Base-by-base conservation (phyloP, 1,139 yeast genomes). In the Maudiozyma humilis region DNA sequence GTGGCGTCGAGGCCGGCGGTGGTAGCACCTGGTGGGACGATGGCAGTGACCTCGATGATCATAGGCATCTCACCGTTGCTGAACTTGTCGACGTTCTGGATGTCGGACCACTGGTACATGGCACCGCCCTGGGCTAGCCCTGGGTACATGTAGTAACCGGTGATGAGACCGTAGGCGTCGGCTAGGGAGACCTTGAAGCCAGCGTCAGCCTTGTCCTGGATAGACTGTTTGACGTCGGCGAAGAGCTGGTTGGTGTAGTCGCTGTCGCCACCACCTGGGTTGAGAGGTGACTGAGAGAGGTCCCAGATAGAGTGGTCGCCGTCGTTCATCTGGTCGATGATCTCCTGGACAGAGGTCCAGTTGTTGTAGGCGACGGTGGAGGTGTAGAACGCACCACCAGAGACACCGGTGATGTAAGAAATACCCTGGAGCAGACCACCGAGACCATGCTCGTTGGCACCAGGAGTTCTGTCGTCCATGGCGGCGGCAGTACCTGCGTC, bases 401-500 rank as follows among this genome's bases (percentile, higher is more conserved):
- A 51, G 31, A 49, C 42, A 32, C 95, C 96, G 0, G 82, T 71
- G 37, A 87, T 57, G 60, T 86, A 87, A 1, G 93, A 78, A 0
- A 89, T 62, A 1, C 83, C 68, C 55, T 88, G 87, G 41, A 83
- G 68, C 44, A 87, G 67, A 1, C 95, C 94, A 30, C 95, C 95
- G 41, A 87, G 64, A 25, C 94, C 94, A 41, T 69, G 63, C 4
- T 75, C 74, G 23, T 68, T 68, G 14, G 79, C 70, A 40, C 76
- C 78, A 1, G 62, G 65, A 5, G 93, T 82, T 56, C 96, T 72
- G 53, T 76, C 74, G 60, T 88, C 96, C 47, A 86, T 64, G 1
- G 91, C 96, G n/a, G 89, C 70, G 34, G 87, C 65, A 60, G 81
- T 79, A 34, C 96, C 96, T 1, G 95, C 96, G 13, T 95, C 95